These are phyloP conservation scores for Ormosia emarginata DNA, from an alignment of 306 rosid species.

Conservation along the genomic window DNA sequence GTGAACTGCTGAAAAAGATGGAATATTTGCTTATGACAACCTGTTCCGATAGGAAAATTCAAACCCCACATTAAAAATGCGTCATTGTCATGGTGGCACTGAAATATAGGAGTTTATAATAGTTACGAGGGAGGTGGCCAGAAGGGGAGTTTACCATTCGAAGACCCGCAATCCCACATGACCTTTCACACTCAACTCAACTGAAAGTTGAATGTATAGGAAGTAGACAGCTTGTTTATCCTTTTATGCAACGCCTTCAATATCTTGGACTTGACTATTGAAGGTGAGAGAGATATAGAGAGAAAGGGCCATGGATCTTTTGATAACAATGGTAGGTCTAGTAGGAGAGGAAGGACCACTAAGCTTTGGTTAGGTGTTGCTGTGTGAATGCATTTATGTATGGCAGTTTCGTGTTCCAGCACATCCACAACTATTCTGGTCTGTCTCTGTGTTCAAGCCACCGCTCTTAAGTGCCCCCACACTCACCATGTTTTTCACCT, in stretches of 20 bases:
- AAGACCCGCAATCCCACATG: constrained; percentile 30
- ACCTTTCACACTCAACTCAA: constrained; percentile 25
- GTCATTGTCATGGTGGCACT: constrained; percentile 16
- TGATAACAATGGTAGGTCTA: neutral
- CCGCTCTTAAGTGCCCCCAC: neutral
- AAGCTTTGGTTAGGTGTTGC: neutral
- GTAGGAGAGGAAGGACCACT: constrained; percentile 22
- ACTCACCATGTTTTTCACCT: neutral
- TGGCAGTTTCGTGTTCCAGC: constrained; percentile 14
- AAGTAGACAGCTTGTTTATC: neutral
- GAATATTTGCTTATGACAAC: neutral
- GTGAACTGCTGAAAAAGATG: neutral
- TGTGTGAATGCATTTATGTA: constrained; percentile 3
- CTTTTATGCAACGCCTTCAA: neutral
- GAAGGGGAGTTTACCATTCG: neutral
- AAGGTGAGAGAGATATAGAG: neutral
- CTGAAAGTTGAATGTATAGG: neutral
- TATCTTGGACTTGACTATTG: constrained; percentile 3
- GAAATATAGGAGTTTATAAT: neutral
- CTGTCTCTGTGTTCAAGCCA: neutral
- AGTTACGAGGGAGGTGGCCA: neutral
- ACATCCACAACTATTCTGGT: neutral
- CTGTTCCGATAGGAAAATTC: constrained; percentile 2
- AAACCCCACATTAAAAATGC: neutral
- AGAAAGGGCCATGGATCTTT: neutral